These are phyloP conservation scores for Aspergillus intermedius DNA, from an alignment of 2,329 filamentous ascomycete species.

Conservation along the genomic window DNA sequence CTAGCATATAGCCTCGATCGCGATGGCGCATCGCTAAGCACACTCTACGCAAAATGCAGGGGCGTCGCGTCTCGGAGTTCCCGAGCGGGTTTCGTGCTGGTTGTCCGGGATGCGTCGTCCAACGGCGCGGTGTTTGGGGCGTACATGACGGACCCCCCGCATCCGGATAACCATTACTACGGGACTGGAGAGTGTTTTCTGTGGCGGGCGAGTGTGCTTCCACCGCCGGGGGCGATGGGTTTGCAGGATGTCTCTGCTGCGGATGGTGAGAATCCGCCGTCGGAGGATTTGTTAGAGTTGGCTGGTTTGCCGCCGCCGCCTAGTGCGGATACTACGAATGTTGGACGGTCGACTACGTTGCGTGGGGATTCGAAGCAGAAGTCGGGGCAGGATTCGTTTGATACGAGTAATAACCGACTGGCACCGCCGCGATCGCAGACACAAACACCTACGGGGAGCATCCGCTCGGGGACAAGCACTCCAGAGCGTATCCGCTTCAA, in stretches of 20 bases:
- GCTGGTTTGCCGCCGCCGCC: constrained; percentile 63
- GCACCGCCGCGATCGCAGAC: constrained; percentile 2
- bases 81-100: constrained; percentile 80
- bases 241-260: constrained; percentile 7
- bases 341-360: constrained; percentile 54
- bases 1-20: constrained; percentile 86
- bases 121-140: constrained; percentile 67
- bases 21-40: constrained; percentile 79
- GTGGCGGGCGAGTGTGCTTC: constrained; percentile 67
- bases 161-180: constrained; percentile 76
- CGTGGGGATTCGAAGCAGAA: constrained; percentile 29
- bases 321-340: constrained; percentile 57
- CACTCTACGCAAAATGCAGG: constrained; percentile 74
- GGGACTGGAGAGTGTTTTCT: constrained; percentile 95
- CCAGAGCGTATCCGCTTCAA: constrained; percentile 85
- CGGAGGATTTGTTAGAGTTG: constrained; percentile 42
- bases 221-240: constrained; percentile 21
- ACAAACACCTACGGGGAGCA: background rate
- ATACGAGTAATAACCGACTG: constrained; percentile 11
- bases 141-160: constrained; percentile 84
- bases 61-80: constrained; percentile 57
- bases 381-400: background rate
- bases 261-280: constrained; percentile 11
- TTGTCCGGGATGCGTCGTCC: constrained; percentile 63
- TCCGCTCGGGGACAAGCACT: constrained; percentile 35